Evolutionary conservation across 2,329 filamentous ascomycete species (phyloP).

Genomic region (Colletotrichum sp.): DNA sequence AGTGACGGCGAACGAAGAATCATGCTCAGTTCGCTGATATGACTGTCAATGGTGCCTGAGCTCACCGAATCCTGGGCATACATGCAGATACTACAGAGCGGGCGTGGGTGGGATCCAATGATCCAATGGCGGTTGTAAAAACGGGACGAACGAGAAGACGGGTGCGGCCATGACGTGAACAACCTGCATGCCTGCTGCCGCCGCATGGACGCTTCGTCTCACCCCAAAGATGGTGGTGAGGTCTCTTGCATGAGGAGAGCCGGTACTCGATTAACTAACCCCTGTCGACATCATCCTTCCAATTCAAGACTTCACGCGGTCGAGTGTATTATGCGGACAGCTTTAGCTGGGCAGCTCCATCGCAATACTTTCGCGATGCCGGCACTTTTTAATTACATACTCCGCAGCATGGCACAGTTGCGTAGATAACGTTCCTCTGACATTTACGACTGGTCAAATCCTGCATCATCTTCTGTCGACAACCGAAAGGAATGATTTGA

Average conservation of each 20-base stretch:
- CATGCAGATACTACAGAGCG: background rate
- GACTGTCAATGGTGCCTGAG: slow-evolving; percentile 6
- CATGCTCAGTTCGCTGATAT: background rate
- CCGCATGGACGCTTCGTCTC: slow-evolving; percentile 12
- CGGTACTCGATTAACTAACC: background rate
- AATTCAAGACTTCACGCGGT: background rate
- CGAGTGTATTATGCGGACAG: background rate
- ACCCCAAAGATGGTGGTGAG: background rate
- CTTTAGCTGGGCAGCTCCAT: background rate
- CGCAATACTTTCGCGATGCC: slow-evolving; percentile 1
- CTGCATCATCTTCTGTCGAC: background rate
- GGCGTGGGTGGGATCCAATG: background rate
- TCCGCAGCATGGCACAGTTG: background rate
- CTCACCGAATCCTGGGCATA: slow-evolving; percentile 11
- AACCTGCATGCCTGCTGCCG: background rate
- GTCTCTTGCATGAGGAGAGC: background rate
- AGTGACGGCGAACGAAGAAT: background rate
- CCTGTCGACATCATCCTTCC: background rate
- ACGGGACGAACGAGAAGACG: background rate
- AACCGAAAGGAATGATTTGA: background rate
- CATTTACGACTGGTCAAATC: background rate
- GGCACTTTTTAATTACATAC: background rate
- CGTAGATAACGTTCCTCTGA: background rate
- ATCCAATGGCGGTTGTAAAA: slow-evolving; percentile 1
- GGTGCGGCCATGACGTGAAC: background rate